phyloP scores from a whole-genome alignment of 768 basidiomycete genomes.

The Boletus pseudopeckii region DNA sequence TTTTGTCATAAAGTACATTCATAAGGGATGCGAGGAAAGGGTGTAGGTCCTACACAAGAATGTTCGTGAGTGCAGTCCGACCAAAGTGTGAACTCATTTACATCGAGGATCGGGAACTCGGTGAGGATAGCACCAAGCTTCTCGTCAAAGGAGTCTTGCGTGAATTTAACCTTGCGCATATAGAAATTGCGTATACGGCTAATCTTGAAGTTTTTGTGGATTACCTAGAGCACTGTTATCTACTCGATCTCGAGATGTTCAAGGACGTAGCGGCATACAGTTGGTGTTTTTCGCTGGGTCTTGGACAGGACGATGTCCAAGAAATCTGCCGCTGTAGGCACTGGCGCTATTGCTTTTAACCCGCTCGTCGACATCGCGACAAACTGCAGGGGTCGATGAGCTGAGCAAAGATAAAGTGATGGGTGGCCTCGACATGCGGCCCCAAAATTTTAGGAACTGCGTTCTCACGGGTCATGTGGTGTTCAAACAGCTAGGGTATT shows the following conservation, averaged over 20 bases:
- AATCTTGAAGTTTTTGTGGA: constrained; percentile 99
- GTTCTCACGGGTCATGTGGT: constrained; percentile 14
- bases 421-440: background rate
- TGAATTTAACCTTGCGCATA: constrained; percentile 99
- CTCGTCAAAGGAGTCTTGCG: constrained; percentile 95
- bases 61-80: constrained; percentile 1
- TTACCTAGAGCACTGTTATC: constrained; percentile 54
- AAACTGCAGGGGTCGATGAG: background rate
- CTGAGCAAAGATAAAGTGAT: constrained; percentile 10
- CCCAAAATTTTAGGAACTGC: constrained; percentile 10
- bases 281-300: constrained; percentile 97
- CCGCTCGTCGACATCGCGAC: constrained; percentile 75
- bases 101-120: constrained; percentile 97
- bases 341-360: constrained; percentile 96
- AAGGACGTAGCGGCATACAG: constrained; percentile 42
- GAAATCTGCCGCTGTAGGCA: constrained; percentile 93
- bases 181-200: constrained; percentile 97
- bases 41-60: constrained; percentile 68
- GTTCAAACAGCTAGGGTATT: constrained; percentile 3
- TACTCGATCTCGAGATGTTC: constrained; percentile 1
- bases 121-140: constrained; percentile 89
- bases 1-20: constrained; percentile 99
- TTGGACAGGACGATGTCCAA: constrained; percentile 90
- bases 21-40: constrained; percentile 93
- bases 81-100: constrained; percentile 39